These are phyloP conservation scores for Arxiozyma bovina DNA, from an alignment of 1,139 yeast species.

Conservation along the genomic window DNA sequence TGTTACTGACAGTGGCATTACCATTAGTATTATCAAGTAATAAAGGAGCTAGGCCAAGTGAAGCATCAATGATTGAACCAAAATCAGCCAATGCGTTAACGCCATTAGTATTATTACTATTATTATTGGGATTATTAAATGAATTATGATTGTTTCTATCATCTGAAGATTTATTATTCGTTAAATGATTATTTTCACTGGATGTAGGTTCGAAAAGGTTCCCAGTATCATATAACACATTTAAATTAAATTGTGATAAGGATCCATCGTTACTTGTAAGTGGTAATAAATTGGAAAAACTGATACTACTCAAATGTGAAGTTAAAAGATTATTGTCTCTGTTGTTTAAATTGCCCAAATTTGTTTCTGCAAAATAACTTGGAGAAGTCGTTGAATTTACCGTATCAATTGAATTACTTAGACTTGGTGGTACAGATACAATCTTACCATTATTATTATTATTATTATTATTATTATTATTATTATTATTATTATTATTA, in stretches of 20 bases:
- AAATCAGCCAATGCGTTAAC: conserved; percentile 10
- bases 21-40: conserved; percentile 8
- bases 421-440: neutral
- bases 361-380: neutral
- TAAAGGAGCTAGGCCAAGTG: conserved; percentile 29
- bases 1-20: no score
- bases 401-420: neutral
- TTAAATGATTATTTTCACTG: neutral
- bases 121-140: neutral
- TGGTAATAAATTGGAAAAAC: conserved; percentile 10
- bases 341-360: no score
- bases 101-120: conserved; percentile 4
- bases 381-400: neutral
- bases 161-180: neutral
- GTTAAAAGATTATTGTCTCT: neutral
- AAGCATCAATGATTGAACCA: conserved; percentile 28
- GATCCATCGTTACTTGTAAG: conserved; percentile 10
- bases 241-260: conserved; percentile 6
- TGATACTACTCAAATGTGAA: conserved; percentile 3
- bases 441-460: neutral
- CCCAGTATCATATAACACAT: conserved; percentile 1
- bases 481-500: no score
- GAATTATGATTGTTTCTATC: neutral
- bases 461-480: neutral
- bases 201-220: neutral